Evolutionary conservation across 2,329 filamentous ascomycete genomes (phyloP).

Genomic region (Cladosporium sphaerospermum): DNA sequence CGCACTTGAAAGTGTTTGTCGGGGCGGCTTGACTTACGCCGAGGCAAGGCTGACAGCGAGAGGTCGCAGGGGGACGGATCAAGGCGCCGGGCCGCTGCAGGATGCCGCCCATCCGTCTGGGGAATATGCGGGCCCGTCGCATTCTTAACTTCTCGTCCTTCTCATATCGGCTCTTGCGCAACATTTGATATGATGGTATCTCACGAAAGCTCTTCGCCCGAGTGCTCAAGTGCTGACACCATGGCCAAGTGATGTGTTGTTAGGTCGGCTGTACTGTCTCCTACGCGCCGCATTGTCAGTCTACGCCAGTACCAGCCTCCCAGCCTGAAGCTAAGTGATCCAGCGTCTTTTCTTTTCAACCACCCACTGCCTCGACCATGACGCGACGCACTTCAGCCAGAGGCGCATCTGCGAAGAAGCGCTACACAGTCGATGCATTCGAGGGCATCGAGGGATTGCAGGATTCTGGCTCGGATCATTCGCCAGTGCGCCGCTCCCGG

Average conservation of each 20-base stretch:
- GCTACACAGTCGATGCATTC: slow-evolving; percentile 31
- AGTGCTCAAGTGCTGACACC: too few species aligned
- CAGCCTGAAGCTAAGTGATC: slow-evolving; percentile 8
- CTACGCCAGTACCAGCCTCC: too few species aligned
- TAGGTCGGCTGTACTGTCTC: too few species aligned
- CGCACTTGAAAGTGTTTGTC: slow-evolving; percentile 13
- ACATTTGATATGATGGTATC: too few species aligned
- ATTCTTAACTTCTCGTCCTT: too few species aligned
- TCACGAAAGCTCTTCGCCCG: too few species aligned
- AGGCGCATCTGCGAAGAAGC: slow-evolving; percentile 19
- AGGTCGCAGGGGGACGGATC: background rate
- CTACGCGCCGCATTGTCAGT: too few species aligned
- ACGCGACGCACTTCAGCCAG: slow-evolving; percentile 18
- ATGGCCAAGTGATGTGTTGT: too few species aligned
- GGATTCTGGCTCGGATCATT: slow-evolving; percentile 8
- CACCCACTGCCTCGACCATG: slow-evolving; percentile 7
- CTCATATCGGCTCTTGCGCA: too few species aligned
- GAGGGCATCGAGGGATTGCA: slow-evolving; percentile 28
- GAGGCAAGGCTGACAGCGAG: background rate
- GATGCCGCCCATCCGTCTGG: background rate
- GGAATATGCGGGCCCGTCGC: background rate
- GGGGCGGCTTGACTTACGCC: background rate
- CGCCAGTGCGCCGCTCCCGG: background rate
- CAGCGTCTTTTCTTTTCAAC: slow-evolving; percentile 4
- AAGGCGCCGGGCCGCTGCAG: background rate